Conservation (phyloP, 768 basidiomycete genomes). For the Collybia nuda region DNA sequence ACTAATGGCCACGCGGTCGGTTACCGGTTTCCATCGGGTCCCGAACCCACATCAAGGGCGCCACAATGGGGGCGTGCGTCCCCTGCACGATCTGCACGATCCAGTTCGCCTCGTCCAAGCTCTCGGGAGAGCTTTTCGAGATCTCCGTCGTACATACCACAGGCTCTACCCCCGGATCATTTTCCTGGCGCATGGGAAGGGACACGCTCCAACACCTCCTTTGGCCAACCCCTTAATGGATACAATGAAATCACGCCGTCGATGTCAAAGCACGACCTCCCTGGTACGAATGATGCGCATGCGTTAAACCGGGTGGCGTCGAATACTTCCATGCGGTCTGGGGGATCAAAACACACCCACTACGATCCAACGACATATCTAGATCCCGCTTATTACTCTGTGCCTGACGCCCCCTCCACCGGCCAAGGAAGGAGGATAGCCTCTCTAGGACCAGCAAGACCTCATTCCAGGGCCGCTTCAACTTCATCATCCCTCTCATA, state of each 20-base stretch:
- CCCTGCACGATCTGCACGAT: background rate
- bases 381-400: conserved; percentile 28
- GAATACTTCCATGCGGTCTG: conserved; percentile 28
- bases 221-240: background rate
- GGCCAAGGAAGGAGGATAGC: background rate
- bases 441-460: conserved; percentile 1
- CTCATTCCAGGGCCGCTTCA: conserved; percentile 5
- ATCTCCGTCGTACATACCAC: background rate
- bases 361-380: conserved; percentile 28
- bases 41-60: background rate
- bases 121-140: background rate
- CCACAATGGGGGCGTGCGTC: background rate
- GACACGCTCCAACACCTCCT: no score
- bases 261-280: background rate
- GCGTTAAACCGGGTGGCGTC: conserved; percentile 23
- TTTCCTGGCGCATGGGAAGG: background rate
- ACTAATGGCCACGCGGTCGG: background rate
- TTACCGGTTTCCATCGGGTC: background rate
- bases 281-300: background rate
- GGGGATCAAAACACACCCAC: conserved; percentile 20
- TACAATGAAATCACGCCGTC: background rate
- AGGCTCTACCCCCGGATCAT: background rate
- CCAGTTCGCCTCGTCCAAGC: background rate
- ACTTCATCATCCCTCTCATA: conserved; percentile 9
- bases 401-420: background rate